Percentiles rank a stretch among this genome's conserved stretches.
phyloP scores from a whole-genome alignment of 192 early-diverging fungal genomes.

The Chytriomyces confervae region DNA sequence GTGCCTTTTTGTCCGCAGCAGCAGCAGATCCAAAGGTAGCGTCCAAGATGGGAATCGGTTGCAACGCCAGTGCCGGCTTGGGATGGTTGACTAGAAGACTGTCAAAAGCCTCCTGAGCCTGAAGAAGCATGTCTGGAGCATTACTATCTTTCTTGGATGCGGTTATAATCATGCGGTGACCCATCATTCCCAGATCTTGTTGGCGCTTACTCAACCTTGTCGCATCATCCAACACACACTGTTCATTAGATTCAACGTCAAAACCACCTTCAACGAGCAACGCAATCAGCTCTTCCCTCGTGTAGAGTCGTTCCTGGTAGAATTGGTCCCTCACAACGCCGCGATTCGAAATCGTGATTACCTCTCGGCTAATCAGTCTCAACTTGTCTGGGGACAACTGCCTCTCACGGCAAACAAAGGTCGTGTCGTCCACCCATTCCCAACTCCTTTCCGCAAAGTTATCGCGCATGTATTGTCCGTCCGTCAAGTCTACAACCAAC shows the following conservation, averaged over 20 bases:
- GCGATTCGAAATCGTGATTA: slow-evolving; percentile 54
- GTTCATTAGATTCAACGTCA: background rate
- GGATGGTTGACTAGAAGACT: background rate
- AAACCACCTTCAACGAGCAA: slow-evolving; percentile 48
- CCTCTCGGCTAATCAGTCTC: slow-evolving; percentile 62
- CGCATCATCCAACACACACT: slow-evolving; percentile 41
- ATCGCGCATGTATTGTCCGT: slow-evolving; percentile 62
- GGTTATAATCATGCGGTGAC: slow-evolving; percentile 54
- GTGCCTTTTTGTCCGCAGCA: background rate
- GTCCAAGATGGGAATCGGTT: background rate
- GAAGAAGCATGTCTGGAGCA: slow-evolving; percentile 2
- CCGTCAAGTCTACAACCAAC: slow-evolving; percentile 64
- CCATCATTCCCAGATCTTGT: slow-evolving; percentile 75
- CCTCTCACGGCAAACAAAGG: slow-evolving; percentile 70
- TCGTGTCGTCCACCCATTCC: slow-evolving; percentile 71
- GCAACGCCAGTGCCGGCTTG: background rate
- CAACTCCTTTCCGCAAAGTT: slow-evolving; percentile 62
- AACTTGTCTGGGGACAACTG: slow-evolving; percentile 58
- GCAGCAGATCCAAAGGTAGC: background rate
- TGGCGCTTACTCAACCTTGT: slow-evolving; percentile 64
- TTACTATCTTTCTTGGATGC: slow-evolving; percentile 41
- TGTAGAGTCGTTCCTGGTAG: slow-evolving; percentile 67
- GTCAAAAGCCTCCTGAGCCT: slow-evolving; percentile 12
- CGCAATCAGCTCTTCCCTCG: slow-evolving; percentile 46
- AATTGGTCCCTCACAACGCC: slow-evolving; percentile 72